Conservation (phyloP, 164 flowering plant species). For the Cinnamomum chago region DNA sequence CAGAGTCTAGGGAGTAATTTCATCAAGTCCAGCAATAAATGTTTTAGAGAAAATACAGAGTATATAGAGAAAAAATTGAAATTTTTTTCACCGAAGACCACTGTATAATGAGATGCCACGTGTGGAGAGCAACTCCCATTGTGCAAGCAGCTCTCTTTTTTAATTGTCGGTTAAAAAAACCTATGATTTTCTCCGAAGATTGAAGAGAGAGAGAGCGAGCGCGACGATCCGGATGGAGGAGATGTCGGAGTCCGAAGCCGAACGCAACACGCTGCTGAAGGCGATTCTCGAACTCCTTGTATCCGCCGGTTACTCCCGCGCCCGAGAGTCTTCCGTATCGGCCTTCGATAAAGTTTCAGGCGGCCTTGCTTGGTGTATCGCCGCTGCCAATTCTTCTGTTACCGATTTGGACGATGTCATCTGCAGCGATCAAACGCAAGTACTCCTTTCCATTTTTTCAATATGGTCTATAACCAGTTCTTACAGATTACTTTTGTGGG, state of each 20-base stretch:
- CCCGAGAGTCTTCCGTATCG: conserved; percentile 3
- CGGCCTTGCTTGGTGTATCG: conserved; percentile 20
- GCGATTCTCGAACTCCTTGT: conserved; percentile 15
- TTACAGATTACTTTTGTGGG: background rate
- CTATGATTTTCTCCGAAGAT: too few species aligned
- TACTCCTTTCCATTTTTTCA: conserved; percentile 4
- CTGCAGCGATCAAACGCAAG: conserved; percentile 15
- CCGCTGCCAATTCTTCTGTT: conserved; percentile 1
- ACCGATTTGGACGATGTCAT: conserved; percentile 2
- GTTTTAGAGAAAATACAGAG: too few species aligned
- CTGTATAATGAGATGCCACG: too few species aligned
- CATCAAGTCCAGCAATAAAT: too few species aligned
- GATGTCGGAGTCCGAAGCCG: conserved; percentile 10
- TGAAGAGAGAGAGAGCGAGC: too few species aligned
- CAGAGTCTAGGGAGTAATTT: too few species aligned
- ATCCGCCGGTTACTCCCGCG: conserved; percentile 17
- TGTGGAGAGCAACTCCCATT: too few species aligned
- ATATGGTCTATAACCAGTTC: background rate
- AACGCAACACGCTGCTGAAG: background rate
- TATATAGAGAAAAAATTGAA: too few species aligned
- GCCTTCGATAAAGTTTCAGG: conserved; percentile 11
- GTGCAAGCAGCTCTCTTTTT: too few species aligned
- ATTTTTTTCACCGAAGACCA: too few species aligned
- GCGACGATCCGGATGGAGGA: background rate
- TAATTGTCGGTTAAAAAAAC: too few species aligned